These are phyloP conservation scores for Grosmannia huntii DNA, from an alignment of 2,329 filamentous ascomycete species.

Conservation along the genomic window DNA sequence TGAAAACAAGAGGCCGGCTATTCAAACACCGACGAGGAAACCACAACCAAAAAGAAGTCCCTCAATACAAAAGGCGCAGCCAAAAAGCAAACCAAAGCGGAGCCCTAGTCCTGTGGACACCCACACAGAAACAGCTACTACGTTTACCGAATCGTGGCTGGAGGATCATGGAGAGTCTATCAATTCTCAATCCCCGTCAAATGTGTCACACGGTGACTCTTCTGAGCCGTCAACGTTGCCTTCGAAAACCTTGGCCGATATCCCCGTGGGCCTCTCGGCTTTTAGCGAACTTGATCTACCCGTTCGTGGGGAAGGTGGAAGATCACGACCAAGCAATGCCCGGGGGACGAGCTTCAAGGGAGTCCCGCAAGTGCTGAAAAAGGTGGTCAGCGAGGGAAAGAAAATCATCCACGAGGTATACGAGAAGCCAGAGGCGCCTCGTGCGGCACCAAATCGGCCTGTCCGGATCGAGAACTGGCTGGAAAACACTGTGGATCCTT, in stretches of 20 bases:
- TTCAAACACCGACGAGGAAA: constrained; percentile 14
- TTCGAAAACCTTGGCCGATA: constrained; percentile 44
- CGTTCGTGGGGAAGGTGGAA: constrained; percentile 31
- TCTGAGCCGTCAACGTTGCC: constrained; percentile 27
- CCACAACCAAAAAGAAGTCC: constrained; percentile 4
- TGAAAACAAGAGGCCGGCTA: constrained; percentile 9
- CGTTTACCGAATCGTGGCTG: constrained; percentile 17
- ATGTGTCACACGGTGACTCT: constrained; percentile 22
- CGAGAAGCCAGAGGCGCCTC: constrained; percentile 45
- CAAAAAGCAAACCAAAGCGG: constrained; percentile 11
- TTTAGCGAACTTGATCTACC: constrained; percentile 52
- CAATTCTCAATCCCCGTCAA: constrained; percentile 6
- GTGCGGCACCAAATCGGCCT: constrained; percentile 40
- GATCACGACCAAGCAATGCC: constrained; percentile 28
- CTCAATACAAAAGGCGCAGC: neutral
- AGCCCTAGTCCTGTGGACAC: constrained; percentile 19
- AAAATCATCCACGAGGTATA: constrained; percentile 50
- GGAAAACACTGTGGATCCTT: constrained; percentile 48
- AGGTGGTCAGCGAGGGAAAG: constrained; percentile 50
- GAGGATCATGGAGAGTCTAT: constrained; percentile 4
- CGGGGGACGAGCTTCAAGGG: constrained; percentile 45
- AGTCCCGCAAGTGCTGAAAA: constrained; percentile 51
- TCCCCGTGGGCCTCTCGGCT: constrained; percentile 53
- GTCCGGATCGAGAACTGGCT: constrained; percentile 55
- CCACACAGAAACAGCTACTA: constrained; percentile 6